phyloP scores from a whole-genome alignment of 1,284 basidiomycete species.

The Ceratobasidium sp. region DNA sequence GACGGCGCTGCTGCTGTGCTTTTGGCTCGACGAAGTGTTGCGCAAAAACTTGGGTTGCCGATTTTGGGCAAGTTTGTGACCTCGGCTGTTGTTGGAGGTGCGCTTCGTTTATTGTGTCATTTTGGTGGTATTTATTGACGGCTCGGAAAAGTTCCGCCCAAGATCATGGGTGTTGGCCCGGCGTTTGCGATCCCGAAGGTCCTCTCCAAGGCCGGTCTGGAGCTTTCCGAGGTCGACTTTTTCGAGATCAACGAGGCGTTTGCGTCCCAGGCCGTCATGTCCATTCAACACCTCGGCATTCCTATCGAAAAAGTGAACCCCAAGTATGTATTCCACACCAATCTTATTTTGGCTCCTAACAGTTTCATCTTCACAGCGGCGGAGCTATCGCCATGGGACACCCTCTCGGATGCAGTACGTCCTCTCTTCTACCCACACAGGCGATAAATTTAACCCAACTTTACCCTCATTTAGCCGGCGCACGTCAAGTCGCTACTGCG shows the following conservation, averaged over 20 bases:
- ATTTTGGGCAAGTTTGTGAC: constrained; percentile 94
- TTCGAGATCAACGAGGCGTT: constrained; percentile 98
- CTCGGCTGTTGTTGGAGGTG: constrained; percentile 80
- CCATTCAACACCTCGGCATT: constrained; percentile 81
- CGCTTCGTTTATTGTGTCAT: constrained; percentile 31
- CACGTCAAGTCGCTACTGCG: constrained; percentile 89
- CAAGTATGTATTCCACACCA: constrained; percentile 59
- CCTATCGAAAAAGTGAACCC: constrained; percentile 87
- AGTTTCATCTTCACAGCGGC: constrained; percentile 60
- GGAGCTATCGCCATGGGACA: constrained; percentile 93
- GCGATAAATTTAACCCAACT: neutral
- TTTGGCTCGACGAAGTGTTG: constrained; percentile 87
- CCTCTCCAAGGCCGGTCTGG: constrained; percentile 80
- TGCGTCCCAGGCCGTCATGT: constrained; percentile 85
- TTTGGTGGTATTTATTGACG: constrained; percentile 12
- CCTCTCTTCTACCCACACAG: neutral
- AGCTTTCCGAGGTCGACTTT: constrained; percentile 87
- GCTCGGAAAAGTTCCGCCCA: constrained; percentile 47
- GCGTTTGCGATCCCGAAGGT: constrained; percentile 92
- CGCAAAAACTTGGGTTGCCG: constrained; percentile 90
- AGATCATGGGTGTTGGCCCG: constrained; percentile 76
- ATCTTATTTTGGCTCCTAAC: constrained; percentile 11
- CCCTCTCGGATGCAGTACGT: constrained; percentile 83
- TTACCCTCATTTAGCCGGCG: constrained; percentile 72
- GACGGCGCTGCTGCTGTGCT: constrained; percentile 97